Percentiles rank a stretch among this genome's conserved stretches.
These are phyloP conservation scores for Wallemia ichthyophaga DNA, from an alignment of 1,284 basidiomycete species.

Conservation along the genomic window DNA sequence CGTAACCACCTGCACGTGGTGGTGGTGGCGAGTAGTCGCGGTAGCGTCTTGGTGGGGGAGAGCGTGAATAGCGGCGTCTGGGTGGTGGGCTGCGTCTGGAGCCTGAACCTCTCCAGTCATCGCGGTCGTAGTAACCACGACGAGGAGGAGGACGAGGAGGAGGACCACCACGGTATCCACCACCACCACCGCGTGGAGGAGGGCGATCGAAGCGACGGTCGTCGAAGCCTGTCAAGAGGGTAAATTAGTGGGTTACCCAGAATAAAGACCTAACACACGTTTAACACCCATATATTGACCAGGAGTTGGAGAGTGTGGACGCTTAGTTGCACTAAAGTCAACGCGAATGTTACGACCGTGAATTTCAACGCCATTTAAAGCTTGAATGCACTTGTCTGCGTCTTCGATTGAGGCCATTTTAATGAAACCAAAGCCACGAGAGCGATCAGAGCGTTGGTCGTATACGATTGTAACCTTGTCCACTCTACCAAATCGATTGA, in stretches of 20 bases:
- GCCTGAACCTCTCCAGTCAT: not conserved
- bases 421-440: constrained; percentile 91
- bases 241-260: not conserved
- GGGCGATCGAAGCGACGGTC: not conserved
- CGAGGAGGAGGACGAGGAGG: not conserved
- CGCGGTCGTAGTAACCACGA: not conserved
- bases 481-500: constrained; percentile 56
- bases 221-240: not conserved
- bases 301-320: constrained; percentile 80
- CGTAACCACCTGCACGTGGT: not conserved
- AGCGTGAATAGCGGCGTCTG: not conserved
- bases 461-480: constrained; percentile 97
- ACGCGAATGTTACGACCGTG: constrained; percentile 89
- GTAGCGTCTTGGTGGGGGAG: not conserved
- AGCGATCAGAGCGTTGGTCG: constrained; percentile 87
- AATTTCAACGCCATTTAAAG: constrained; percentile 72
- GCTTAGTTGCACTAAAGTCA: constrained; percentile 77
- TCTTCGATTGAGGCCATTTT: constrained; percentile 67
- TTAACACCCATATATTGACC: constrained; percentile 69
- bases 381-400: constrained; percentile 56
- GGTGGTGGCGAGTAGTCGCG: not conserved
- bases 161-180: not conserved
- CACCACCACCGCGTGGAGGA: not conserved
- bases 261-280: not conserved
- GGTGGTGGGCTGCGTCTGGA: not conserved